Conservation (phyloP, 208 protist genomes). For the Kentomonas sorsogonicus region DNA sequence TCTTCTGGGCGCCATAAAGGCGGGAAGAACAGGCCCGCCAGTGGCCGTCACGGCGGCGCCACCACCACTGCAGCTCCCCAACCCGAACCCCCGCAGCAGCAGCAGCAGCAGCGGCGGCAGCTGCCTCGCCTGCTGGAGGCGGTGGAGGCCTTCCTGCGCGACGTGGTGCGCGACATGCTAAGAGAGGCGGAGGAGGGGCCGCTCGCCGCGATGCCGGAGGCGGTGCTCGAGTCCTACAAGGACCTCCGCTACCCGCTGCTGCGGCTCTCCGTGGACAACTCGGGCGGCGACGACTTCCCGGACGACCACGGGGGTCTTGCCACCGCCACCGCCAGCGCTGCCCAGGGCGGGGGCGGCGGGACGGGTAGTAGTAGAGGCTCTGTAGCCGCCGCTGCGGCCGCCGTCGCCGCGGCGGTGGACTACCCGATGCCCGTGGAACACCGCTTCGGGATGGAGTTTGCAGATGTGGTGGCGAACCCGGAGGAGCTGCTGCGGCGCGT, state of each 20-base stretch:
- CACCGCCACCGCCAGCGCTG: no score
- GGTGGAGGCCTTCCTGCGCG: conserved; percentile 77
- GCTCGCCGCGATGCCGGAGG: conserved; percentile 59
- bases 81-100: no score
- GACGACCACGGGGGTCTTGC: no score
- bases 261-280: conserved; percentile 79
- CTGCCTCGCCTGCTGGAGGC: conserved; percentile 61
- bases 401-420: no score
- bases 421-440: conserved; percentile 84
- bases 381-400: no score
- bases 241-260: conserved; percentile 83
- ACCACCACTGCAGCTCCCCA: no score
- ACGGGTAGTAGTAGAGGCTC: no score
- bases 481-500: conserved; percentile 66
- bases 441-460: conserved; percentile 89
- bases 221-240: conserved; percentile 70
- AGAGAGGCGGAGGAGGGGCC: conserved; percentile 71
- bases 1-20: no score
- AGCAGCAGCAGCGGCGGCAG: no score
- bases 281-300: conserved; percentile 55
- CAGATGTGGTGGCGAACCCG: conserved; percentile 84
- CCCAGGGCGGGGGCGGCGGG: no score
- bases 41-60: no score
- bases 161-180: conserved; percentile 77
- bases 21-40: no score